Base-by-base conservation (phyloP, 1,284 basidiomycete genomes). In the Gymnopus androsaceus region DNA sequence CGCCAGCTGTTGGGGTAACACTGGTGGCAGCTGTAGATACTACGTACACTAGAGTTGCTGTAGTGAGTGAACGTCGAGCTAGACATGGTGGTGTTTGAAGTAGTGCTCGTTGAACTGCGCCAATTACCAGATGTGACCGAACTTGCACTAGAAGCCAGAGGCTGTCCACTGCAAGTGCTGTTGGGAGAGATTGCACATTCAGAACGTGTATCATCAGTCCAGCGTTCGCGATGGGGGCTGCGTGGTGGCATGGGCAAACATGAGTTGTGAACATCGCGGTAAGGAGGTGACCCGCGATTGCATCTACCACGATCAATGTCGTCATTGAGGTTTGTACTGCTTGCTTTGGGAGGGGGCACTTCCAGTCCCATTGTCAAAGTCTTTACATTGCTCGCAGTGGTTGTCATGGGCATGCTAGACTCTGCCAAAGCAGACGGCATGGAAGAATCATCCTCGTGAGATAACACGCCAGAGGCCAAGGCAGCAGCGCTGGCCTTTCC, bases 21-120 rank as follows among this genome's bases (percentile, higher is more conserved):
- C 87, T 90, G 31, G 88, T 91, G 54, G 89, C 89, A 55, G 82
- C 82, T 3, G 90, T 92, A 17, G 87, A 85, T 36, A 60, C 87
- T 90, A 51, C 85, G 78, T 54, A 77, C 66, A 67, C 88, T 90
- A 30, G 80, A 82, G 65, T 91, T 92, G 72, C 87, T 90, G 72
- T 88, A 90, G 58, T 84, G 76, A 30, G 90, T 91, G 64, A 90
- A 92, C 40, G 84, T 82, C 25, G 81, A 84, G 27, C 82, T 80
- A 4, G 83, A 84, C 41, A 85, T 85, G 58, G 81, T 82, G 15
- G 85, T 82, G 65, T 84, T 88, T 42, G n/a, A n/a, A n/a, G n/a
- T n/a, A n/a, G 80, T 82, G 55, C 79, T 82, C 78, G 79, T 84
- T 38, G 87, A 88, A 67, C 79, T 87, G 52, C 88, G 84, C 88